Evolutionary conservation across 139 green algal genomes (phyloP), one percentile per base, ranked within the genome.

Genomic region (Picochlorum sp.): DNA sequence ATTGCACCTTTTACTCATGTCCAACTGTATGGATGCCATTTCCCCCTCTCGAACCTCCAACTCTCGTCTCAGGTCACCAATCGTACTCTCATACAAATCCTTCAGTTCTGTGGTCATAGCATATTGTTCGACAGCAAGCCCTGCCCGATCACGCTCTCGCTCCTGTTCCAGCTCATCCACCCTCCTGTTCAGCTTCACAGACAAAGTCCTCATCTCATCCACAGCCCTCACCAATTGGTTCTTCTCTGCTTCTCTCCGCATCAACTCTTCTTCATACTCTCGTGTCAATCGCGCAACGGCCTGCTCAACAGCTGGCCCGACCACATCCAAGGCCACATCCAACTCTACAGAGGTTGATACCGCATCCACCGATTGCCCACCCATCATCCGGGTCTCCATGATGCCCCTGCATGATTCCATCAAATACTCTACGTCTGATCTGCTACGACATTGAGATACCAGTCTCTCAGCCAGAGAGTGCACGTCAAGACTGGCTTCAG

Each of bases 261-360:
- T 69, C 63, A 95, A 74, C 9, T 84, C 73, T 57, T 85, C 81
- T 72, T 95, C 88, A 49, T 95, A 95, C 75, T 95, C 88, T 69
- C 66, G 2, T 2, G 86, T 92, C 54, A 92, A 57, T 49, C 73
- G 82, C n/a, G 77, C 73, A 51, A 92, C 67, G 15, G 90, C 84
- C 4, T 49, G 72, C 67, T 92, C 85, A 45, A 92, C 56, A 49
- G 91, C 78, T 8, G 85, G 85, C 5, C 79, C 81, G 65, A 91
- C 74, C 1, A 77, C 81, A 26, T 91, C 77, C 62, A 91, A 51
- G 9, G 78, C 73, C 21, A 68, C 74, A 28, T 89, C 81, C 45
- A n/a, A 18, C 31, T 15, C 34, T 41, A 13, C 34, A 41, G 28
- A 30, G 28, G 34, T 41, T 41, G 5, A 8, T 41, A 13, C 34